Percentiles rank a stretch among this genome's conserved stretches.
These are phyloP conservation scores for Medicago lupulina DNA, from an alignment of 306 rosid genomes.

Conservation along the genomic window DNA sequence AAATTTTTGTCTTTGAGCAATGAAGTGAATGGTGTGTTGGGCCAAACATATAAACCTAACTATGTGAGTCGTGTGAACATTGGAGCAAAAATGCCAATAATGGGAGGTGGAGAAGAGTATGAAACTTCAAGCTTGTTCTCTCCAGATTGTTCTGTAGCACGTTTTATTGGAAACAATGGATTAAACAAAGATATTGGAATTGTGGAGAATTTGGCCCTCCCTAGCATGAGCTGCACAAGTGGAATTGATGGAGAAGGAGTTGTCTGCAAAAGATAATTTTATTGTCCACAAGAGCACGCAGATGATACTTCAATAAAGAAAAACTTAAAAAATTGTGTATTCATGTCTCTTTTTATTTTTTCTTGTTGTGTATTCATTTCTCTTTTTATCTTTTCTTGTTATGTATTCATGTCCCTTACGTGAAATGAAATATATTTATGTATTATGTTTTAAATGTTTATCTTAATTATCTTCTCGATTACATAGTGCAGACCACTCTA, in stretches of 20 bases:
- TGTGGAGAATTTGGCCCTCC: conserved; percentile 30
- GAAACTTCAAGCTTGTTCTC: conserved; percentile 53
- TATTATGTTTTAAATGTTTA: not conserved
- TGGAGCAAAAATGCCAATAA: conserved; percentile 59
- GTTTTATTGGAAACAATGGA: conserved; percentile 38
- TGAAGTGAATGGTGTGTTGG: conserved; percentile 65
- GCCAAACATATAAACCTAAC: conserved; percentile 59
- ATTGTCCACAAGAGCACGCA: not conserved
- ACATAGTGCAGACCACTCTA: not conserved
- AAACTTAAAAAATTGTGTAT: not conserved
- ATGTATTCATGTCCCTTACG: not conserved
- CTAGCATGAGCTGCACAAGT: conserved; percentile 51
- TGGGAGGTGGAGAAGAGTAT: conserved; percentile 62
- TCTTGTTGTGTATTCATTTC: too few species aligned
- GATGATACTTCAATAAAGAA: not conserved
- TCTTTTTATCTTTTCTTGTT: too few species aligned
- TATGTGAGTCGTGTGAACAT: conserved; percentile 55
- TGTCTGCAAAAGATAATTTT: conserved; percentile 52
- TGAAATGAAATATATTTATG: not conserved
- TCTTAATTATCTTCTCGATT: not conserved
- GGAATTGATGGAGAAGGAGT: conserved; percentile 52
- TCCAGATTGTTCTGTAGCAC: conserved; percentile 60
- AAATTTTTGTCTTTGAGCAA: conserved; percentile 56
- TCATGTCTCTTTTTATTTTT: too few species aligned
- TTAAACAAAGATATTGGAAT: conserved; percentile 7